Evolutionary conservation across 805 yeast species (phyloP), one percentile per base, ranked within the genome.

Genomic region (Metschnikowia arizonensis): DNA sequence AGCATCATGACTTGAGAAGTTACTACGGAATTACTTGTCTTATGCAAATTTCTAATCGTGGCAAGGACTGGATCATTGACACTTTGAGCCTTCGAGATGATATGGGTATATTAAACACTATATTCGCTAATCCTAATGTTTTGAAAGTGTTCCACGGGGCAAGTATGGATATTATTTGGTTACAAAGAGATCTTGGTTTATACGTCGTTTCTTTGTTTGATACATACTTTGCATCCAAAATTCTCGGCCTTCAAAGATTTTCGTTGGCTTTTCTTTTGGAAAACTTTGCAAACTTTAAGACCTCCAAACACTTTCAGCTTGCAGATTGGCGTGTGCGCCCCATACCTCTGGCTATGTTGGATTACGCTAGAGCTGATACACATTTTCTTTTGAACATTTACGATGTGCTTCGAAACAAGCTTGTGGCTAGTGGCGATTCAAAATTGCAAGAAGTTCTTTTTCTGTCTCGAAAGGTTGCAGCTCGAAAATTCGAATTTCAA

Each of bases 281-380:
- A 57, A 74, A 74, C 21, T 88, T 75, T 63, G 96, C 93, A 3
- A 74, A 79, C 35, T 93, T 93, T 64, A 81, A 80, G 52, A 89
- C 99, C 0, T 86, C 96, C 11, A 93, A 93, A 58, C 86, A 90
- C 66, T 93, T 90, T 66, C 99, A 93, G 66, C 68, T 90, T 49
- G 96, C 98, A 1, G 99, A 93, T 64, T 93, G 99, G 99, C 78
- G 99, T 61, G 66, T 83, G 5, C 76, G 99, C 53, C 99, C 99
- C 0, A 67, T 93, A 42, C 77, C 87, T 1, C 62, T 69, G 8
- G 81, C 87, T 31, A 84, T 93, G 90, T 64, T 73, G 49, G 78
- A 83, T 12, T 93, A 93, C 62, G 99, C 99, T 0, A 77, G 96
- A 52, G 85, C 97, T 0, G 99, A 93, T 64, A 93, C 99, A 0